Evolutionary conservation across 2,329 filamentous ascomycete species (phyloP).

Genomic region (Neoascochyta sp.): DNA sequence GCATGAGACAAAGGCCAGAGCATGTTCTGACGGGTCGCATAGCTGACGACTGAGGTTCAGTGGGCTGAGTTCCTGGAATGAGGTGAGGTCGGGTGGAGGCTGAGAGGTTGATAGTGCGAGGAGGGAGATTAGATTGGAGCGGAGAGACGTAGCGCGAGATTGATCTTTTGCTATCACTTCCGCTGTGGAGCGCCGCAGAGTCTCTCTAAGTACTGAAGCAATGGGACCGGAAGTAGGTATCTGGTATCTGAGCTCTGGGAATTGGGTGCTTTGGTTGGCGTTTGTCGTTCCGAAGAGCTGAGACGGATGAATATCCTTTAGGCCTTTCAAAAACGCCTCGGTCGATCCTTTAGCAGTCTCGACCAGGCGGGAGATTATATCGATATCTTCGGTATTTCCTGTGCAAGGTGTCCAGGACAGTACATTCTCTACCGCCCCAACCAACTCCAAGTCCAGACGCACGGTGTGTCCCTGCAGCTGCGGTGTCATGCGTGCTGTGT

Average conservation of each 20-base stretch:
- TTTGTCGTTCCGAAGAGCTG: slow-evolving; percentile 1
- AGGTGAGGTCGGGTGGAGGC: slow-evolving; percentile 1
- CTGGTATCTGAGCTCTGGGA: slow-evolving; percentile 1
- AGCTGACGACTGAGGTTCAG: slow-evolving; percentile 1
- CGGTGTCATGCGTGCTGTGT: neutral
- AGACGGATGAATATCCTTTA: slow-evolving; percentile 2
- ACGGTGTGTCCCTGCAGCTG: slow-evolving; percentile 1
- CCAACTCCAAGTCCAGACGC: slow-evolving; percentile 2
- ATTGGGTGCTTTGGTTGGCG: neutral
- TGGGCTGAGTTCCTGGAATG: slow-evolving; percentile 1
- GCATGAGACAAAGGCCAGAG: slow-evolving; percentile 2
- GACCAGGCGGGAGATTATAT: slow-evolving; percentile 2
- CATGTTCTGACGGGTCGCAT: slow-evolving; percentile 3
- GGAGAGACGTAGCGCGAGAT: no score
- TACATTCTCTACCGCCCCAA: slow-evolving; percentile 1
- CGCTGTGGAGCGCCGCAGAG: slow-evolving; percentile 1
- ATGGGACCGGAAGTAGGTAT: slow-evolving; percentile 1
- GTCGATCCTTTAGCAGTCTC: neutral
- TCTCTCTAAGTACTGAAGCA: slow-evolving; percentile 1
- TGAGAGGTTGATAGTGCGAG: slow-evolving; percentile 2
- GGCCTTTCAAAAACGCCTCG: slow-evolving; percentile 1
- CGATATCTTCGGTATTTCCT: neutral
- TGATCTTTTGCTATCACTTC: no score
- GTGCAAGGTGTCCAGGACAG: slow-evolving; percentile 1
- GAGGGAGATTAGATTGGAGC: slow-evolving; percentile 1